Percentiles rank a stretch among this genome's conserved stretches.
phyloP scores from a whole-genome alignment of 345 rosid genomes.

The Populus ilicifolia region DNA sequence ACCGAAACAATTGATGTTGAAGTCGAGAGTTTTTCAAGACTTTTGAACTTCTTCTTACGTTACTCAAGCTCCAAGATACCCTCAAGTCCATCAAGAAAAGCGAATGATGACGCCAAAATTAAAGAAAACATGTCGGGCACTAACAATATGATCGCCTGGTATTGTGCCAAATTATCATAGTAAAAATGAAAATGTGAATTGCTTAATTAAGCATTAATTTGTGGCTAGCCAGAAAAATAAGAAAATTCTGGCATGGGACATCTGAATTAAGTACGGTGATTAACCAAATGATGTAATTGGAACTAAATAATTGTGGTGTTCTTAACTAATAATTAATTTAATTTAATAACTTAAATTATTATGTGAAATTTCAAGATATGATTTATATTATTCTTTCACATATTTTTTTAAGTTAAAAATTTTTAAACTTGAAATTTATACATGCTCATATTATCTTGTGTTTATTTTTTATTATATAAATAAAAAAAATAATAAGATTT shows the following conservation, averaged over 20 bases:
- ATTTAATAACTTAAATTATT: accelerated
- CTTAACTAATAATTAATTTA: too few relatives aligned
- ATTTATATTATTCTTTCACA: too few relatives aligned
- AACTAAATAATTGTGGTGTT: too few relatives aligned
- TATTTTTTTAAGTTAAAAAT: accelerated
- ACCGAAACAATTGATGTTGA: neutral
- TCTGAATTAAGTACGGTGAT: neutral
- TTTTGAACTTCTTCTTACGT: neutral
- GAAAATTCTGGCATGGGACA: too few relatives aligned
- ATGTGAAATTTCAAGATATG: accelerated
- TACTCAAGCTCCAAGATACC: neutral
- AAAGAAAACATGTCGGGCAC: neutral
- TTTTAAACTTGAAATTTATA: too few relatives aligned
- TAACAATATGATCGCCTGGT: neutral
- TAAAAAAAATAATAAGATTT: too few relatives aligned
- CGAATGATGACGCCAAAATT: neutral
- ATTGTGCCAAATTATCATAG: neutral
- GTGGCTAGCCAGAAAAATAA: neutral
- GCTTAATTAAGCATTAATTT: neutral
- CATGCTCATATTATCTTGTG: accelerated
- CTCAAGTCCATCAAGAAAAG: neutral
- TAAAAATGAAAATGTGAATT: neutral
- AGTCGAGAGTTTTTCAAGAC: neutral
- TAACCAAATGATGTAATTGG: neutral
- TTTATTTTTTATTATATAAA: too few relatives aligned